Evolutionary conservation across 2,329 filamentous ascomycete species (phyloP).

Genomic region (Fusarium sp.): DNA sequence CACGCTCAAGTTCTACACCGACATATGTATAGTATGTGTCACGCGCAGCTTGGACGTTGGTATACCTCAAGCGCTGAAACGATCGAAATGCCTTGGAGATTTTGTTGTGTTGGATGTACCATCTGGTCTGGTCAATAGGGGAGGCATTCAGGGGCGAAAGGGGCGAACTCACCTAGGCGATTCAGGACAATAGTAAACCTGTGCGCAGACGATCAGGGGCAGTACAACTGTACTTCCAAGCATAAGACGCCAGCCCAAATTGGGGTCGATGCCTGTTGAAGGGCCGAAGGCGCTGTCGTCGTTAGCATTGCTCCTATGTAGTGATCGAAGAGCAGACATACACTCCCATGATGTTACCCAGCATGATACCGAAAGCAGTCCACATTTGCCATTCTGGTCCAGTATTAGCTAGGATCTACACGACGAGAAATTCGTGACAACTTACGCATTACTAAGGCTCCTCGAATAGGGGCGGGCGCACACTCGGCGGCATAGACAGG

Average conservation of each 20-base stretch:
- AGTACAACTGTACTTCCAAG: not conserved
- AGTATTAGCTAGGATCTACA: too few relatives aligned
- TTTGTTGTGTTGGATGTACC: slow-evolving; percentile 3
- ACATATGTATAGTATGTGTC: slow-evolving; percentile 2
- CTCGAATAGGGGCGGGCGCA: not conserved
- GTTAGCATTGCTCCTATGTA: not conserved
- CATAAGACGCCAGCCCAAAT: not conserved
- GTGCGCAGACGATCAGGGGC: not conserved
- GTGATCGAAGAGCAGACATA: not conserved
- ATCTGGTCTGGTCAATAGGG: not conserved
- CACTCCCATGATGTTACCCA: slow-evolving; percentile 6
- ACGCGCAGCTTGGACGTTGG: not conserved
- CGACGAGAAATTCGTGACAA: not conserved
- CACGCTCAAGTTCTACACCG: not conserved
- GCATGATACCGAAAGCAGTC: slow-evolving; percentile 2
- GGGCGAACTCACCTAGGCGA: not conserved
- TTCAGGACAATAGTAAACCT: not conserved
- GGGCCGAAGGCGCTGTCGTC: not conserved
- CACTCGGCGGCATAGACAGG: slow-evolving; percentile 5
- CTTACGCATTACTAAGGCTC: slow-evolving; percentile 3
- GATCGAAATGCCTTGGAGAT: not conserved
- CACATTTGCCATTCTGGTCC: not conserved
- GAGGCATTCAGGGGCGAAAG: not conserved
- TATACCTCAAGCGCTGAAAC: not conserved
- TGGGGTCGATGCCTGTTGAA: slow-evolving; percentile 1